Conservation (phyloP, 371 early-diverging fungal genomes). For the Phascolomyces articulosus region DNA sequence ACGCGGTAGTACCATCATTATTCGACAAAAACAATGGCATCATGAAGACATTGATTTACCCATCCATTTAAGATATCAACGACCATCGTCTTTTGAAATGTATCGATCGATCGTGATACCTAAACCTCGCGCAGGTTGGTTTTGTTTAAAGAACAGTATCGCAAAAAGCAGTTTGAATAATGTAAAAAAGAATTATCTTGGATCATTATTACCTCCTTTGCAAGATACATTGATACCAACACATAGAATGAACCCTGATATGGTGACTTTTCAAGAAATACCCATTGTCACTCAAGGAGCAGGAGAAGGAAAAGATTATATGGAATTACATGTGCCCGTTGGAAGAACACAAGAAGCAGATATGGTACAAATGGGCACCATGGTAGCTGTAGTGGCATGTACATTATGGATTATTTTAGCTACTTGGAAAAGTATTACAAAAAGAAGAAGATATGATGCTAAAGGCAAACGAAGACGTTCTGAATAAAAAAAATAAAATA, state of each 20-base stretch:
- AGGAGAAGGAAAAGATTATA: not conserved
- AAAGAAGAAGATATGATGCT: slow-evolving; percentile 39
- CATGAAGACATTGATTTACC: slow-evolving; percentile 33
- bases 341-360: slow-evolving; percentile 32
- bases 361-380: slow-evolving; percentile 36
- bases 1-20: slow-evolving; percentile 42
- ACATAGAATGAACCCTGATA: slow-evolving; percentile 3
- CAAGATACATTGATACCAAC: slow-evolving; percentile 7
- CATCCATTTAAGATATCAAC: slow-evolving; percentile 51
- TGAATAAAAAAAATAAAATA: slow-evolving; percentile 35
- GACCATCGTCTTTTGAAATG: slow-evolving; percentile 22
- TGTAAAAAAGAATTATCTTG: not conserved
- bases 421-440: slow-evolving; percentile 24
- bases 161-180: too few species aligned
- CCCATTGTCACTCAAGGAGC: not conserved
- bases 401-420: slow-evolving; percentile 36
- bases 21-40: slow-evolving; percentile 20
- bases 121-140: slow-evolving; percentile 43
- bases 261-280: slow-evolving; percentile 7
- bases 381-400: slow-evolving; percentile 26
- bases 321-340: slow-evolving; percentile 35
- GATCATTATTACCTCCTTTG: slow-evolving; percentile 1
- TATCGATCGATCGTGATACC: slow-evolving; percentile 28
- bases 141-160: too few species aligned
- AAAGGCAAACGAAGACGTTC: slow-evolving; percentile 55